Base-by-base conservation (phyloP, 768 basidiomycete genomes). In the Russula compacta region DNA sequence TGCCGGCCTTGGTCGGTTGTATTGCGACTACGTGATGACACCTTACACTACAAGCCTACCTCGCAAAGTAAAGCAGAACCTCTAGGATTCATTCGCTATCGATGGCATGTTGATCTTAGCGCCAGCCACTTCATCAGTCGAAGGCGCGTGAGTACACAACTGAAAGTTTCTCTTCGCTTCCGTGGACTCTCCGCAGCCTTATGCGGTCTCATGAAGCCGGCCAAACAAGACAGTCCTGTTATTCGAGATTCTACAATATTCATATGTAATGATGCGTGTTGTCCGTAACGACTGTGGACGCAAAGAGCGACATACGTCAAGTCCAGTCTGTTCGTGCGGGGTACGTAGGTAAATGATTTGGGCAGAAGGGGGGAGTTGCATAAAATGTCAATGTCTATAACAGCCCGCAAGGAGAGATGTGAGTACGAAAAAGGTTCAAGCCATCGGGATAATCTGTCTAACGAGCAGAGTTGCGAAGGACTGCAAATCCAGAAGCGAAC, bases 401-500 rank as follows among this genome's bases (percentile, higher is more conserved):
- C n/a, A 43, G 33, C 12, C 15, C 10, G 2, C 19, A 36, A 11
- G 21, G 15, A 14, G n/a, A 32, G 21, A 44, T 47, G 36, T 47
- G 36, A 29, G 21, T 43, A 59, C 15, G 49, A 17, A 46, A 49
- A 53, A 47, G 38, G 56, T 58, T 44, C 56, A 40, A 43, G 36
- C 47, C 44, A 56, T 56, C 53, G 36, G n/a, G 19, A 35, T 35
- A 12, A 39, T 53, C 35, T 15, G 33, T 21, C 48, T 58, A 71
- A 56, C 69, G 72, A 55, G 66, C 32, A 33, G 68, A 61, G 43
- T 71, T 72, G 43, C 84, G 76, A 36, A 87, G 71, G 49, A 86
- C 71, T 4, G 80, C 75, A 67, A 81, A 80, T 33, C 86, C 86
- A n/a, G 84, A 86, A 32, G 86, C 73, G 69, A 87, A 76, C 72